Evolutionary conservation across 257 asterid genomes (phyloP).

Genomic region (Solanum chiquidenum): DNA sequence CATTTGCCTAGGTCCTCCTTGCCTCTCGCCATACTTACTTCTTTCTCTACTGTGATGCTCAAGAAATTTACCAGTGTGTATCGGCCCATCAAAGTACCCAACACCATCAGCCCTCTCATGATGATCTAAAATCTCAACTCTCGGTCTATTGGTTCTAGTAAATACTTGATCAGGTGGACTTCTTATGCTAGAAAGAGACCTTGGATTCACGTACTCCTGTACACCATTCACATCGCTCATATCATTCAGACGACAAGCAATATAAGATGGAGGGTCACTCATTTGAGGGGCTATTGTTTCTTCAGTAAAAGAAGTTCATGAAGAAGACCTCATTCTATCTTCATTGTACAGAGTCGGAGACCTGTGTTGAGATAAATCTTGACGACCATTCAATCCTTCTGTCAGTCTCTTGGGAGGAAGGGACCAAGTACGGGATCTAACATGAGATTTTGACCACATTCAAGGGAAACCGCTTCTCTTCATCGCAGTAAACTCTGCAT

Average conservation of each 20-base stretch:
- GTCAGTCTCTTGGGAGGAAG: constrained; percentile 58
- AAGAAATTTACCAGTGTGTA: too few relatives aligned
- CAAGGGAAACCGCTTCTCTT: constrained; percentile 50
- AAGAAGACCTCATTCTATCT: constrained; percentile 50
- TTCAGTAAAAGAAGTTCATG: too few relatives aligned
- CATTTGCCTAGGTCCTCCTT: too few relatives aligned
- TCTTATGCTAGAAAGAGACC: constrained; percentile 16
- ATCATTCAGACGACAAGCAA: constrained; percentile 32
- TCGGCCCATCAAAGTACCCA: too few relatives aligned
- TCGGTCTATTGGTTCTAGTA: too few relatives aligned
- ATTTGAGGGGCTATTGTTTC: too few relatives aligned
- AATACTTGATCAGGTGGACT: too few relatives aligned
- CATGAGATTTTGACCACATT: constrained; percentile 52
- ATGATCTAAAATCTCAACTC: too few relatives aligned
- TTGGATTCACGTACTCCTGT: constrained; percentile 36
- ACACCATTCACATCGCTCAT: constrained; percentile 43
- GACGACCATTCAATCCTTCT: constrained; percentile 10
- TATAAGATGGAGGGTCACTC: constrained; percentile 1
- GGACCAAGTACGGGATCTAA: constrained; percentile 49
- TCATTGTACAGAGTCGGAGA: constrained; percentile 40
- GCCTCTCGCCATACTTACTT: too few relatives aligned
- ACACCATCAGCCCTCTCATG: too few relatives aligned
- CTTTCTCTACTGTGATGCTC: too few relatives aligned
- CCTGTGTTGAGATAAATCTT: constrained; percentile 37
- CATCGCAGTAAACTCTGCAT: constrained; percentile 34